A percentile compares a stretch with the other conserved stretches of the same genome.
These are phyloP conservation scores for Rhizopus microsporus DNA, from an alignment of 371 early-diverging fungal genomes.

Conservation along the genomic window DNA sequence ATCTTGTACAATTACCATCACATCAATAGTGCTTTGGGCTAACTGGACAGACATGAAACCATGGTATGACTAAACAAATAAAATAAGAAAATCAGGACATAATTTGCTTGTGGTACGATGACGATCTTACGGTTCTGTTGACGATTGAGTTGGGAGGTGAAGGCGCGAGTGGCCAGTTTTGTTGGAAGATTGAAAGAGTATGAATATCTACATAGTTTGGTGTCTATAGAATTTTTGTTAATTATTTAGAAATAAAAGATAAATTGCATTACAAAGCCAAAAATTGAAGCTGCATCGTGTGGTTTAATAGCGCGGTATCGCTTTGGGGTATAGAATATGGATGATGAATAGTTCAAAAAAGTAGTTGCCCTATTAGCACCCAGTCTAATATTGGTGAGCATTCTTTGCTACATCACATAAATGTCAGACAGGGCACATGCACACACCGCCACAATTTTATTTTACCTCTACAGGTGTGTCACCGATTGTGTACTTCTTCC, in stretches of 20 bases:
- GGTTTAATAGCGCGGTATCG: slow-evolving; percentile 37
- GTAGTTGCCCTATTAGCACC: slow-evolving; percentile 31
- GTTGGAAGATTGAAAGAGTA: slow-evolving; percentile 26
- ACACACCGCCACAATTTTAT: background rate
- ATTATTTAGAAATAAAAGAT: background rate
- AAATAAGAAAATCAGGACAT: background rate
- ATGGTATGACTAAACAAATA: slow-evolving; percentile 26
- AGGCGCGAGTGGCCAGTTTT: slow-evolving; percentile 34
- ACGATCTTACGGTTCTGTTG: slow-evolving; percentile 15
- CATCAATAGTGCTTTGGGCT: slow-evolving; percentile 31
- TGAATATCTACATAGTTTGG: slow-evolving; percentile 36
- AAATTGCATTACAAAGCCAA: slow-evolving; percentile 34
- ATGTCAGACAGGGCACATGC: background rate
- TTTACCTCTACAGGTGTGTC: slow-evolving; percentile 31
- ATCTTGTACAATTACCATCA: slow-evolving; percentile 26
- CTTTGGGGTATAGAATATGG: slow-evolving; percentile 27
- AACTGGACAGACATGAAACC: slow-evolving; percentile 39
- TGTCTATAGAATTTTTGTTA: slow-evolving; percentile 14
- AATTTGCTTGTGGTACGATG: background rate
- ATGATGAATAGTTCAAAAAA: slow-evolving; percentile 26
- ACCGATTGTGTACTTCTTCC: slow-evolving; percentile 21
- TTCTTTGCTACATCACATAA: slow-evolving; percentile 10
- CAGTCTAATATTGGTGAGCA: slow-evolving; percentile 21
- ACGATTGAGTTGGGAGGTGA: slow-evolving; percentile 1
- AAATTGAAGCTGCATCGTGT: slow-evolving; percentile 22